Base-by-base conservation (phyloP, 2,329 filamentous ascomycete species). In the Alternaria conjuncta region DNA sequence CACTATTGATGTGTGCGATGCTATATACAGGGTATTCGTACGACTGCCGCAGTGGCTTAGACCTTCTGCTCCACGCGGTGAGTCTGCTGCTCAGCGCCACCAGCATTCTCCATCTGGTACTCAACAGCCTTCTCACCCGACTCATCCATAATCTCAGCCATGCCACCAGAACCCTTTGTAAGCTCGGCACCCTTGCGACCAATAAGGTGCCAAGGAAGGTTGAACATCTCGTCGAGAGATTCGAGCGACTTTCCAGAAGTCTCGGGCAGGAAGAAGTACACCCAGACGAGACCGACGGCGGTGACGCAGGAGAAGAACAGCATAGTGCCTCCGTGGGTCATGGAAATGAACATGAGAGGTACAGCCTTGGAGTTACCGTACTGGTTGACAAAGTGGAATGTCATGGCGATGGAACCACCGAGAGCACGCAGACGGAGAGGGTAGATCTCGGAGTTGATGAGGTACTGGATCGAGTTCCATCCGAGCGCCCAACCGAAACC, bases 391-490 rank as follows among this genome's bases (percentile, higher is more conserved):
- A 94, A 94, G 79, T 94, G 91, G 63, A 93, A 86, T 0, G 88
- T 91, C 92, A 94, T 94, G 50, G 90, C 88, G 74, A 91, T 84
- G 0, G 88, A 91, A 0, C 90, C 91, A 20, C 89, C 88, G 10
- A 93, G 80, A 5, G 91, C 90, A 59, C 92, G 87, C 54, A 94
- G 88, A 4, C 91, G 86, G 10, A 94, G 84, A 1, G 92, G 91
- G 82, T 92, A 94, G 64, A 94, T 85, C 75, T 94, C 92, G 2
- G 90, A 90, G 13, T 91, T 93, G 60, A 94, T 86, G 5, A 94
- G 85, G 75, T 94, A 94, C 79, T 93, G 91, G 84, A 92, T 91
- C 1, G 85, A 87, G 81, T 93, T 93, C 90, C 89, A 94, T 36
- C 76, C 76, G 2, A 80, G 68, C 2, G 79, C 79, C 79, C 79